Evolutionary conservation across 371 early-diverging fungal species (phyloP), one percentile per base, ranked within the genome.

Genomic region (Coemansia sp.): DNA sequence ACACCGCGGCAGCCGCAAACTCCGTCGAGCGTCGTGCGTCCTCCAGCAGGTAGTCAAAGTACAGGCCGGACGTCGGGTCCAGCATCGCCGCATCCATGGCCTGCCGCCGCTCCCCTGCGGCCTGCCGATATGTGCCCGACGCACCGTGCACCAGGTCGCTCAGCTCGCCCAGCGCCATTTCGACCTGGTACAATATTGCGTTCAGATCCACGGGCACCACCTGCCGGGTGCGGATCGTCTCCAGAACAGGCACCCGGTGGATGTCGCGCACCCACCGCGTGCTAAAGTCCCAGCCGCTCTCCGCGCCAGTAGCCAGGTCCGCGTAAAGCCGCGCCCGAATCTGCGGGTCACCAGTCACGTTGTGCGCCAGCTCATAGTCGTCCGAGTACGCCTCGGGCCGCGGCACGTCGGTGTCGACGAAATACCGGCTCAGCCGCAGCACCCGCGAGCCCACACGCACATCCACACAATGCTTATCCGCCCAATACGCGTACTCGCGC

Each of bases 251-350:
- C 16, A 65, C 64, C 1, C 36, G 12, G 7, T 34, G 35, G 9
- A 81, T 72, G 40, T 70, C 45, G 8, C 63, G 69, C 5, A 88
- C 76, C 81, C 81, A 81, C 35, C 94, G 82, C 2, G 86, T 81
- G 16, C 88, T 85, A 66, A 87, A 95, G 77, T 95, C 95, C 92
- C 92, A 92, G 8, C 97, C 97, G 14, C 89, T 84, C 76, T 97
- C 95, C 3, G 97, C 92, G 26, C 85, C 92, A 0, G 93, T 81
- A 14, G 90, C 90, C 51, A 94, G 66, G 42, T 93, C 86, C 1
- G 83, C 77, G 67, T 86, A 93, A 10, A 89, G 59, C 2, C 47
- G 63, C 4, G 56, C 53, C 42, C 81, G 82, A 1, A 66, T 61
- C 0, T 55, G 63, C 0, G 58, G 51, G 39, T 77, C 77, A 11